Evolutionary conservation across 116 monocot genomes (phyloP).

Genomic region (Iris pallida): DNA sequence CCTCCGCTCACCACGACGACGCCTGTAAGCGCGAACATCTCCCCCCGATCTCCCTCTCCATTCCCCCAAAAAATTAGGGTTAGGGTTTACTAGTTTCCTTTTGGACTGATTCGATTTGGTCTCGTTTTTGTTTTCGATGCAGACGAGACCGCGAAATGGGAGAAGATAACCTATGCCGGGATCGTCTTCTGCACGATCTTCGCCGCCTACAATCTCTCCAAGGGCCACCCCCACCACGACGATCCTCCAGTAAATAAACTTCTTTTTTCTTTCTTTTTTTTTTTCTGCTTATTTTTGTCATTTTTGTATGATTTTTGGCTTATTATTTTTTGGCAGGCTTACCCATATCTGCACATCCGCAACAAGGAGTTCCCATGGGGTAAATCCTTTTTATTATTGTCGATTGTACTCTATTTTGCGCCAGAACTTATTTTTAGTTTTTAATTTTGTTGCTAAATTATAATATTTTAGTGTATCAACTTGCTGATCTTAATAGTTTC

Average conservation of each 20-base stretch:
- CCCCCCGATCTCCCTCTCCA: not conserved
- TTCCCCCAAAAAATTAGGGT: not conserved
- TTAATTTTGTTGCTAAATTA: too few relatives aligned
- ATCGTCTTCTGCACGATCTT: constrained; percentile 50
- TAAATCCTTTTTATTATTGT: constrained; percentile 17
- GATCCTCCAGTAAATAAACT: constrained; percentile 48
- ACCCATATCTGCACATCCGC: constrained; percentile 54
- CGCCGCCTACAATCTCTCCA: constrained; percentile 48
- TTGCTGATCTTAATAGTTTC: too few relatives aligned
- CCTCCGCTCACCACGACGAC: constrained; percentile 28
- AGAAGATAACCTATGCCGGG: constrained; percentile 77
- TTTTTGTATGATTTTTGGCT: constrained; percentile 1
- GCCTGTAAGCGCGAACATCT: constrained; percentile 7
- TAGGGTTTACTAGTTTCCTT: not conserved
- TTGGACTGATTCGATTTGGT: not conserved
- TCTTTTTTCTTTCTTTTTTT: not conserved
- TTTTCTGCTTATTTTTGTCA: not conserved
- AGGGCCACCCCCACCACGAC: constrained; percentile 50
- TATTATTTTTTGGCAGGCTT: constrained; percentile 25
- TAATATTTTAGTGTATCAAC: too few relatives aligned
- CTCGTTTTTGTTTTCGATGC: not conserved
- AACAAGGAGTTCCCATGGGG: constrained; percentile 75
- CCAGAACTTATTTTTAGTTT: too few relatives aligned
- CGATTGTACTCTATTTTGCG: too few relatives aligned
- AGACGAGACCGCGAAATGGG: constrained; percentile 87